These are phyloP conservation scores for Plasmopara muralis DNA, from an alignment of 352 stramenopile genomes.

Conservation along the genomic window DNA sequence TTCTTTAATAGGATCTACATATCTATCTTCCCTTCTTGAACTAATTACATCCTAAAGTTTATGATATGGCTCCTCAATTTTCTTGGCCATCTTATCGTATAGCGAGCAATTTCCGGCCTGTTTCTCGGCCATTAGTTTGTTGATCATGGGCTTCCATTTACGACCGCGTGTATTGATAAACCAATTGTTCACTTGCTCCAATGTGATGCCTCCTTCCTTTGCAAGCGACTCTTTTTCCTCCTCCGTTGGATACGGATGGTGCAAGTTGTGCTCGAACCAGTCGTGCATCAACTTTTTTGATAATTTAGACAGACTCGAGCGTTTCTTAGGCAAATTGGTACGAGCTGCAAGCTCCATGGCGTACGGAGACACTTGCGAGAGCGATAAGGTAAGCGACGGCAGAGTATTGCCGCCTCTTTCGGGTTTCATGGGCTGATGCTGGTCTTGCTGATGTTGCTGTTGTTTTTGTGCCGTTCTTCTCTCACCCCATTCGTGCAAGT, in stretches of 20 bases:
- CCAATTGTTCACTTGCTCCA: constrained; percentile 87
- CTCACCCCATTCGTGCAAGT: constrained; percentile 31
- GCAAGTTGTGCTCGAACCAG: constrained; percentile 82
- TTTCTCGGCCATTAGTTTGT: constrained; percentile 61
- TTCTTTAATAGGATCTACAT: not conserved
- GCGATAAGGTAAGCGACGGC: constrained; percentile 16
- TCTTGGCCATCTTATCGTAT: constrained; percentile 73
- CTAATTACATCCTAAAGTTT: constrained; percentile 18
- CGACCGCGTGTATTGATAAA: constrained; percentile 83
- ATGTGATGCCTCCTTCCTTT: constrained; percentile 60
- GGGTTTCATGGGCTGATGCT: not conserved
- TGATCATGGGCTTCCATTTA: constrained; percentile 84
- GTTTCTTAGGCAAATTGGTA: constrained; percentile 50
- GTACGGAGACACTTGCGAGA: constrained; percentile 25
- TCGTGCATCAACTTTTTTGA: constrained; percentile 64
- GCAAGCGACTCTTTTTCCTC: constrained; percentile 74
- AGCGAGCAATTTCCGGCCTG: constrained; percentile 48
- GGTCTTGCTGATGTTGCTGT: constrained; percentile 7
- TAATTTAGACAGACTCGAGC: constrained; percentile 65
- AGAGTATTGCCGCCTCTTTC: constrained; percentile 2
- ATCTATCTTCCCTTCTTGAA: not conserved
- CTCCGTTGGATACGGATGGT: constrained; percentile 81
- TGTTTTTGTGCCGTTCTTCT: constrained; percentile 23
- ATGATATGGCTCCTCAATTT: constrained; percentile 71
- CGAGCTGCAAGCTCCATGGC: constrained; percentile 29